These are phyloP conservation scores for Polyporus arcularius DNA, from an alignment of 768 basidiomycete species.

Conservation along the genomic window DNA sequence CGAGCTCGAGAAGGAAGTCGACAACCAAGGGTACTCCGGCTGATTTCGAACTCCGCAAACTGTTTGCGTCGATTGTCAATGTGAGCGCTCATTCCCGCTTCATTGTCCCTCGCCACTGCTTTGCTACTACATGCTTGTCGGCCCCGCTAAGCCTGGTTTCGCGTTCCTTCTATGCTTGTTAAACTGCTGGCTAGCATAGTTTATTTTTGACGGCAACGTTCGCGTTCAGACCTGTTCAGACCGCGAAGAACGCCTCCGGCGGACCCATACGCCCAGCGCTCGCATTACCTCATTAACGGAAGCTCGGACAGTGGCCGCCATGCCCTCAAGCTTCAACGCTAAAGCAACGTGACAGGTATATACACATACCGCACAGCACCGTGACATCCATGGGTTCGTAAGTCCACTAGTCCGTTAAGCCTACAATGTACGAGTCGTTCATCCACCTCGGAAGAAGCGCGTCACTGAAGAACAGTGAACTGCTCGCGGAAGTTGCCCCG, in stretches of 20 bases:
- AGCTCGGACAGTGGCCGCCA: too few species aligned
- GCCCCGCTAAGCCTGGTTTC: neutral
- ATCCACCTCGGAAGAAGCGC: neutral
- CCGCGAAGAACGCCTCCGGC: too few species aligned
- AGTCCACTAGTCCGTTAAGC: neutral
- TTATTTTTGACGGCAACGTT: too few species aligned
- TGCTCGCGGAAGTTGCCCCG: neutral
- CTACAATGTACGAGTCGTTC: neutral
- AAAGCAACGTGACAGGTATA: too few species aligned
- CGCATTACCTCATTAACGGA: too few species aligned
- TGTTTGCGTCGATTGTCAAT: conserved; percentile 14
- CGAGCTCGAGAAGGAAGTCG: conserved; percentile 17
- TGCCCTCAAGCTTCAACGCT: too few species aligned
- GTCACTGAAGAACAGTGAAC: neutral
- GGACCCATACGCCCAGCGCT: too few species aligned
- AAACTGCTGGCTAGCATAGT: too few species aligned
- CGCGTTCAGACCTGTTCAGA: too few species aligned
- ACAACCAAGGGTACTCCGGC: conserved; percentile 14
- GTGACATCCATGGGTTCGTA: too few species aligned
- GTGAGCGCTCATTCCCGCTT: conserved; percentile 10
- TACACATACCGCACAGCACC: too few species aligned
- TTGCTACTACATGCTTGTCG: neutral
- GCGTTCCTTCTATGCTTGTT: too few species aligned
- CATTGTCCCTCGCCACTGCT: neutral
- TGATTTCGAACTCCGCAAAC: conserved; percentile 19